Percentiles rank a stretch among this genome's conserved stretches.
phyloP scores from a whole-genome alignment of 1,139 yeast genomes.

The Suhomyces terraborum region DNA sequence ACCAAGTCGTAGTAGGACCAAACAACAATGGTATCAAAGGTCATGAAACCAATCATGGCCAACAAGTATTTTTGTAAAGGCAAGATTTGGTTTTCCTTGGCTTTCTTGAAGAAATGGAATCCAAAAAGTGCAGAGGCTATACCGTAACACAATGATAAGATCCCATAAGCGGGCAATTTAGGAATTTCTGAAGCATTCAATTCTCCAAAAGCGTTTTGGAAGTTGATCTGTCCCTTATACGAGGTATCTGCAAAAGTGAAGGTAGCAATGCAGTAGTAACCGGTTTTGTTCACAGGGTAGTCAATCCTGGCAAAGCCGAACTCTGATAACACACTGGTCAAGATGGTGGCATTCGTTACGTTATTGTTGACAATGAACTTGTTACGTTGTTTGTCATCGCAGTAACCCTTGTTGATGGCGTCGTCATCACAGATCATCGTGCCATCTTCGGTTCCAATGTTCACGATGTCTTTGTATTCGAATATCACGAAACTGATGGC shows the following conservation, averaged over 20 bases:
- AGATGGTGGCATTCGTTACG: slow-evolving; percentile 53
- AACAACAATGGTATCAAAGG: slow-evolving; percentile 80
- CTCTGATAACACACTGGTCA: slow-evolving; percentile 56
- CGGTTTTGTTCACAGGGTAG: slow-evolving; percentile 72
- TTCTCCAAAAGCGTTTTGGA: slow-evolving; percentile 90
- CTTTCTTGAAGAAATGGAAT: slow-evolving; percentile 82
- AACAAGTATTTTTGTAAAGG: slow-evolving; percentile 90
- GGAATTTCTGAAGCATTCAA: slow-evolving; percentile 90
- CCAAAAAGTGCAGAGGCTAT: slow-evolving; percentile 80
- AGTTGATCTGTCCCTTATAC: slow-evolving; percentile 68
- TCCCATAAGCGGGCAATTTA: slow-evolving; percentile 85
- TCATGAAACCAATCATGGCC: slow-evolving; percentile 79
- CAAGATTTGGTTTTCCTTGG: slow-evolving; percentile 72
- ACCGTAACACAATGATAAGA: slow-evolving; percentile 79
- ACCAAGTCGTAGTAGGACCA: slow-evolving; percentile 91
- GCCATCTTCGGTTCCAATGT: slow-evolving; percentile 55
- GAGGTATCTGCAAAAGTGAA: slow-evolving; percentile 37
- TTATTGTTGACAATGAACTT: slow-evolving; percentile 56
- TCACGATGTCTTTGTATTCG: slow-evolving; percentile 76
- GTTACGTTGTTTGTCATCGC: slow-evolving; percentile 58
- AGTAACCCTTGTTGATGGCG: slow-evolving; percentile 57
- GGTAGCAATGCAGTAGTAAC: slow-evolving; percentile 89
- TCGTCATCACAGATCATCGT: slow-evolving; percentile 75
- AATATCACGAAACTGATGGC: slow-evolving; percentile 71
- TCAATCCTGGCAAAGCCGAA: slow-evolving; percentile 62